Conservation (phyloP, 345 rosid genomes). For the Gossypium longicalyx region DNA sequence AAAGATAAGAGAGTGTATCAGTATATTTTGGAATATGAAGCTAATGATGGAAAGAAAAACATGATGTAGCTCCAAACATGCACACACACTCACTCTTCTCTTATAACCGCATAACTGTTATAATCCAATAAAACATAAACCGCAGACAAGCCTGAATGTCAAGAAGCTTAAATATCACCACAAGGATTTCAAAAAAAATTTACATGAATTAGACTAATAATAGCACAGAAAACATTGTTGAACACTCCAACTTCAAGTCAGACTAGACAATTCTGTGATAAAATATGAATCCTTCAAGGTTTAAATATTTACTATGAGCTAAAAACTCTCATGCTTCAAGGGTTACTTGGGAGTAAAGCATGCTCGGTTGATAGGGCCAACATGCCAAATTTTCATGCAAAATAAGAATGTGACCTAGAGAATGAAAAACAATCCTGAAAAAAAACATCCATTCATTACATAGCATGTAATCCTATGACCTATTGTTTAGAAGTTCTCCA, state of each 20-base stretch:
- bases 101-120: neutral
- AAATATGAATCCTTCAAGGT: neutral
- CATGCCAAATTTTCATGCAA: neutral
- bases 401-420: neutral
- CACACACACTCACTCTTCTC: neutral
- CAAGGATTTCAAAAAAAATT: neutral
- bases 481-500: neutral
- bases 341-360: neutral
- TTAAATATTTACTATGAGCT: neutral
- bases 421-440: neutral
- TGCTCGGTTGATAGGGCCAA: neutral
- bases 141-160: neutral
- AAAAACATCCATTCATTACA: neutral
- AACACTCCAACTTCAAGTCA: no score
- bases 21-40: neutral
- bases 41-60: neutral
- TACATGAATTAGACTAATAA: neutral
- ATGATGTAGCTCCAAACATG: neutral
- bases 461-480: neutral
- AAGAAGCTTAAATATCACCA: neutral
- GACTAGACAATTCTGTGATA: no score
- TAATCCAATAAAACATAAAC: neutral
- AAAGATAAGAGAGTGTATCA: conserved; percentile 21
- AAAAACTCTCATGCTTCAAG: neutral
- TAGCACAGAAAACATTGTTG: neutral